Evolutionary conservation across 2,329 filamentous ascomycete genomes (phyloP), one percentile per base, ranked within the genome.

Genomic region (Fusarium odoratissimum): DNA sequence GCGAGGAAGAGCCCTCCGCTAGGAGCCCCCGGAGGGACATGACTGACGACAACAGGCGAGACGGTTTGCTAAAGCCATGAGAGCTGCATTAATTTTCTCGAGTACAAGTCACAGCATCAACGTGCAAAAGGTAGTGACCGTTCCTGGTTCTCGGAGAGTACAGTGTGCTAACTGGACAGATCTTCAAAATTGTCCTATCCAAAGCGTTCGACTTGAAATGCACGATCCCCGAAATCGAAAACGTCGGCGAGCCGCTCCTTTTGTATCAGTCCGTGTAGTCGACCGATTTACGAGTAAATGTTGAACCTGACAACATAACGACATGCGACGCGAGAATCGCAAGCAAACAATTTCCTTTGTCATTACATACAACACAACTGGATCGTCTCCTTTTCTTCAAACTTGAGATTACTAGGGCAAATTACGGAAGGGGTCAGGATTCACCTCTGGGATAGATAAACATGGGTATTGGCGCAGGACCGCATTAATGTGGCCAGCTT

Each of bases 51-150:
- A 42, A n/a, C 66, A 97, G 93, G 95, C 95, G 56, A 93, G 95
- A 76, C 91, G 96, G 67, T 99, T 98, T 82, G 96, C 96, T 71
- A 97, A 97, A 82, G 96, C 96, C 16, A 99, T 99, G 96, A 94
- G 97, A 78, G 96, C 96, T 67, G 95, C 94, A 78, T 88, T 99
- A 79, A 98, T 99, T 79, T 99, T 99, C 84, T 97, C 95, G 84
- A 98, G 95, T 83, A 99, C 96, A 60, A 98, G 95, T 82, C 96
- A 99, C 85, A 98, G 95, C 83, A 99, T 99, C 87, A 99, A 99
- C 78, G 96, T 99, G 72, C 96, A 99, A 84, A 99, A 91, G 92
- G 95, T 97, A 23, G 14, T 40, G 17, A 6, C 21, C 21, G 8
- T 28, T n/a, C 8, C 4, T 16, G 5, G 0, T 5, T 80, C 52